Evolutionary conservation across 2,329 filamentous ascomycete genomes (phyloP), one percentile per base, ranked within the genome.

Genomic region (Xylariaceae sp.): DNA sequence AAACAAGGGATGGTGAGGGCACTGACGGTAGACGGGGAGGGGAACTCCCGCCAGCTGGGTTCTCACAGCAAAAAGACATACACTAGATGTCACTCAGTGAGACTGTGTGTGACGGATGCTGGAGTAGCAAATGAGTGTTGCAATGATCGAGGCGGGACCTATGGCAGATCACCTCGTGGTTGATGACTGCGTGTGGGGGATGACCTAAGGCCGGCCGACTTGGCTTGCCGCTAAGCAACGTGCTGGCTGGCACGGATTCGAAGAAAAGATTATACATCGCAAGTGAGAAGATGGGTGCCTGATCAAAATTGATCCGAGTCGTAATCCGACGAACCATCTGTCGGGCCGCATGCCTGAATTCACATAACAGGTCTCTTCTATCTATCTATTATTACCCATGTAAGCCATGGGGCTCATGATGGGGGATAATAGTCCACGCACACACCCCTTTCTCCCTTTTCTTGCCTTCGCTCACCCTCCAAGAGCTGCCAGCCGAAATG

Each of bases 101-200:
- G 37, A 42, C 37, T 42, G 9, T 42, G 37, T 42, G 37, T 13
- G 37, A 42, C 9, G 8, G 37, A 13, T 42, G 37, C 37, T 42
- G 8, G 8, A 42, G 23, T 30, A 30, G 37, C 37, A 13, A 42
- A 45, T n/a, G 42, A 45, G 45, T 58, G 18, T 15, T 65, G 66
- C 61, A 63, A 64, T 64, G 64, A 64, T 63, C 44, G 60, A 55
- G 61, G 64, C 62, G 65, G 66, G 66, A 62, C 64, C 63, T 64
- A 65, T 65, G 67, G 65, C 62, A 65, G 66, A 69, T 68, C 65
- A 68, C 63, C 67, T 68, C 63, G 64, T 64, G 65, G 65, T 60
- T 63, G 61, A 63, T 53, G 51, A 58, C 55, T 63, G 63, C 48
- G 62, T 56, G 58, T 57, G 60, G 61, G 54, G 47, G 62, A 60